Conservation (phyloP, 345 rosid species). For the Citrus australasica region DNA sequence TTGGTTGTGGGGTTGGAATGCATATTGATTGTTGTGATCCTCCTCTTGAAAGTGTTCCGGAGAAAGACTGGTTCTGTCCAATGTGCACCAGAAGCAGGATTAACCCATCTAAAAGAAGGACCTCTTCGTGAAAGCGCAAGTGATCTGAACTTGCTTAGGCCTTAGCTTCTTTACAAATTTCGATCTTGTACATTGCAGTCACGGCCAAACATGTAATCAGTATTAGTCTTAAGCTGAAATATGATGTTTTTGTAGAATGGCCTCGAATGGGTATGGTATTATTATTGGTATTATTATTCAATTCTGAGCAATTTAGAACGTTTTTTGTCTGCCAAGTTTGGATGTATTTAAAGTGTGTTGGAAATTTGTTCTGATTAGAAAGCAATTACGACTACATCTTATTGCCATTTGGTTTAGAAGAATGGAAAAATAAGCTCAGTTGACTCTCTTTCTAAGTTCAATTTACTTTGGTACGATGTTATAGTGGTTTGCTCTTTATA, state of each 20-base stretch:
- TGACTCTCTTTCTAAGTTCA: background rate
- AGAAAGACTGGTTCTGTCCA: constrained; percentile 72
- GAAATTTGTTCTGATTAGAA: background rate
- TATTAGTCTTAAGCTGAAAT: background rate
- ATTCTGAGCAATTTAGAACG: background rate
- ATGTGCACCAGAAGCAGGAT: constrained; percentile 23
- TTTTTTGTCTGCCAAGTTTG: background rate
- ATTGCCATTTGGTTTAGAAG: background rate
- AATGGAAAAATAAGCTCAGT: too few species aligned
- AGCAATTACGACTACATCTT: background rate
- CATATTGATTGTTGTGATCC: constrained; percentile 75
- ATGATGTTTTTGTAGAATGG: background rate
- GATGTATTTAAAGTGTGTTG: background rate
- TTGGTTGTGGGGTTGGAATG: constrained; percentile 57
- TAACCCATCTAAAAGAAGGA: constrained; percentile 9
- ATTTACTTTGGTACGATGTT: background rate
- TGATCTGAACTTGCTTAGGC: background rate
- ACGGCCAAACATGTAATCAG: background rate
- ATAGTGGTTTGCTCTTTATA: background rate
- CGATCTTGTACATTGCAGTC: background rate
- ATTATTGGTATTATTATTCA: background rate
- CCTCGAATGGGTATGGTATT: too few species aligned
- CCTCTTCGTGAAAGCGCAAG: background rate
- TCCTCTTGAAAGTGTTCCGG: constrained; percentile 50
- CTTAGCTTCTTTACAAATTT: background rate